Evolutionary conservation across 768 basidiomycete species (phyloP).

Genomic region (Pleurotus tuber-regium): DNA sequence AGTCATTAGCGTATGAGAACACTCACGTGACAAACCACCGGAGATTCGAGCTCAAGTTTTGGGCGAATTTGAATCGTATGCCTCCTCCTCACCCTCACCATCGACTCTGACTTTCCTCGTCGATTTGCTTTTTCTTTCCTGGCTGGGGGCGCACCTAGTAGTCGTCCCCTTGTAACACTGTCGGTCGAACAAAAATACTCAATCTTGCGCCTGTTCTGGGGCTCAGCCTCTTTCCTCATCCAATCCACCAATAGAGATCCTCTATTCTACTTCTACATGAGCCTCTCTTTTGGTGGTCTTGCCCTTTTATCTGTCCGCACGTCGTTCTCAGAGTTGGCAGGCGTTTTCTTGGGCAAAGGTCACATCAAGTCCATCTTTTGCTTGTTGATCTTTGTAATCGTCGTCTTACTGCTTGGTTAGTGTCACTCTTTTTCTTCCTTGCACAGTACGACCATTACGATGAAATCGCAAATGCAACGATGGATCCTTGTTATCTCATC

Average conservation of each 20-base stretch:
- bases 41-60: neutral
- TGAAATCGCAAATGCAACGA: no score
- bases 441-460: no score
- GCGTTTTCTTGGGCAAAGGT: slow-evolving; percentile 50
- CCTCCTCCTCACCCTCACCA: slow-evolving; percentile 7
- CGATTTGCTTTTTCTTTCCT: slow-evolving; percentile 14
- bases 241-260: slow-evolving; percentile 41
- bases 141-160: slow-evolving; percentile 18
- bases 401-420: slow-evolving; percentile 73
- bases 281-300: slow-evolving; percentile 61
- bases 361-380: slow-evolving; percentile 73
- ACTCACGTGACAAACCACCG: neutral
- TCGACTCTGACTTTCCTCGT: slow-evolving; percentile 5
- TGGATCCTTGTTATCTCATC: no score
- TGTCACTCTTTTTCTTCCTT: slow-evolving; percentile 17
- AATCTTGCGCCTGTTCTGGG: slow-evolving; percentile 31
- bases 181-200: slow-evolving; percentile 29
- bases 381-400: slow-evolving; percentile 63
- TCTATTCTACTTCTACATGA: slow-evolving; percentile 54
- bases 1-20: slow-evolving; percentile 10
- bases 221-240: slow-evolving; percentile 29
- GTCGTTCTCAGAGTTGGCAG: slow-evolving; percentile 49
- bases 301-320: slow-evolving; percentile 58
- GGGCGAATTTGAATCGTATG: slow-evolving; percentile 2
- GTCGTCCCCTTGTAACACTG: slow-evolving; percentile 39